These are phyloP conservation scores for Ceratobasidium sp. DNA, from an alignment of 1,284 basidiomycete species.

Conservation along the genomic window DNA sequence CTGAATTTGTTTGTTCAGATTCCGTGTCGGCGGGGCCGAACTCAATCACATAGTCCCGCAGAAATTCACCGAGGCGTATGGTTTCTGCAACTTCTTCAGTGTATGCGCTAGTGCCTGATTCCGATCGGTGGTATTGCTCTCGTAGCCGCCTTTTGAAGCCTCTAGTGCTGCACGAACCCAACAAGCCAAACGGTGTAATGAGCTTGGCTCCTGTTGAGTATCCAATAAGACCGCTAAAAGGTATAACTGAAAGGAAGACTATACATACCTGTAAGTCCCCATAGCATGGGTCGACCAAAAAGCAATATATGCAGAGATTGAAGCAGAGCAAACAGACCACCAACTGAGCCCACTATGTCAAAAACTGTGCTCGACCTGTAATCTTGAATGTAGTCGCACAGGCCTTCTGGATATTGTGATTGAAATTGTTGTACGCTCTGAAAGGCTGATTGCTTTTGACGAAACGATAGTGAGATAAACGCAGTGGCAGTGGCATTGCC, in stretches of 20 bases:
- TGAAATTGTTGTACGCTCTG: no score
- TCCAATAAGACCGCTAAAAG: not conserved
- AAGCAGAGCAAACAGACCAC: constrained; percentile 18
- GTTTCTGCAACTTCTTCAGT: constrained; percentile 46
- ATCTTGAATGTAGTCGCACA: constrained; percentile 10
- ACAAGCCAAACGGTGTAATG: constrained; percentile 13
- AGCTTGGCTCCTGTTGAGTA: constrained; percentile 28
- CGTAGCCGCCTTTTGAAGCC: constrained; percentile 19
- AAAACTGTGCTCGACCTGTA: constrained; percentile 20
- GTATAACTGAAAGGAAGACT: not conserved
- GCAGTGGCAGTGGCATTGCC: not conserved
- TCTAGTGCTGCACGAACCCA: constrained; percentile 39
- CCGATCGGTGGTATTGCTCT: not conserved
- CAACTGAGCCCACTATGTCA: constrained; percentile 8
- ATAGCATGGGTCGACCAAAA: constrained; percentile 16
- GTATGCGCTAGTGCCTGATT: not conserved
- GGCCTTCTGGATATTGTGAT: no score
- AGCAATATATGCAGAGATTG: constrained; percentile 3
- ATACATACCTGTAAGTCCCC: constrained; percentile 4
- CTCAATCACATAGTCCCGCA: constrained; percentile 20
- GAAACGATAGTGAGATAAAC: not conserved
- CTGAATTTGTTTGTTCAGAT: no score
- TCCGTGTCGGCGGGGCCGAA: constrained; percentile 6
- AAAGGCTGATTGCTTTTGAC: not conserved
- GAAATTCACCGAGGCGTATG: constrained; percentile 46